Percentiles rank a stretch among this genome's conserved stretches.
These are phyloP conservation scores for Marasmius fiardii DNA, from an alignment of 1,284 basidiomycete species.

Conservation along the genomic window DNA sequence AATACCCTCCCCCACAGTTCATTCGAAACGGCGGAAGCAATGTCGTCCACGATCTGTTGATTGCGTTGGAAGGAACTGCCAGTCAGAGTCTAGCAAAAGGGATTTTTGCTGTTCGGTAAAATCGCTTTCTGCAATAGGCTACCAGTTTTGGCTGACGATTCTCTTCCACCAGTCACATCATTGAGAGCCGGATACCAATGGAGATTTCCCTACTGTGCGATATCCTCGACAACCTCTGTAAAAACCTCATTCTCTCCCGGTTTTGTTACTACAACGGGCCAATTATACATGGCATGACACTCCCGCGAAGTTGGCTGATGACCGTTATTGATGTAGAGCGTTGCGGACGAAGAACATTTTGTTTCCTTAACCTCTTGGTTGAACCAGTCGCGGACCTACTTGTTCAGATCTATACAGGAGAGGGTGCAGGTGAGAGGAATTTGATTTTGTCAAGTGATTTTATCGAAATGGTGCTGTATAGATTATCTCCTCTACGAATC, in stretches of 20 bases:
- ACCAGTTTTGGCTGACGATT: background rate
- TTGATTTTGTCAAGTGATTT: background rate
- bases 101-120: constrained; percentile 6
- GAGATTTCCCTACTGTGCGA: constrained; percentile 12
- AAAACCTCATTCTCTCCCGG: constrained; percentile 3
- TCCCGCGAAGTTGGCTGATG: constrained; percentile 11
- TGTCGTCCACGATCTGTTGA: constrained; percentile 4
- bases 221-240: constrained; percentile 6
- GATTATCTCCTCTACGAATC: constrained; percentile 8
- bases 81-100: background rate
- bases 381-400: constrained; percentile 5
- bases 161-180: constrained; percentile 5
- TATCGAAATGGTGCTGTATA: background rate
- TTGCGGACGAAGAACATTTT: background rate
- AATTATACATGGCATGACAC: constrained; percentile 6
- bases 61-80: background rate
- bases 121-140: background rate
- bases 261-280: background rate
- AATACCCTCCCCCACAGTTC: background rate
- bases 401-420: constrained; percentile 7
- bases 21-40: background rate
- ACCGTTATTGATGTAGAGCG: background rate
- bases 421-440: constrained; percentile 4
- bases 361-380: background rate
- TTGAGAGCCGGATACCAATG: constrained; percentile 2